Evolutionary conservation across 805 yeast genomes (phyloP), one percentile per base, ranked within the genome.

Genomic region (Saccharomycopsis capsularis): DNA sequence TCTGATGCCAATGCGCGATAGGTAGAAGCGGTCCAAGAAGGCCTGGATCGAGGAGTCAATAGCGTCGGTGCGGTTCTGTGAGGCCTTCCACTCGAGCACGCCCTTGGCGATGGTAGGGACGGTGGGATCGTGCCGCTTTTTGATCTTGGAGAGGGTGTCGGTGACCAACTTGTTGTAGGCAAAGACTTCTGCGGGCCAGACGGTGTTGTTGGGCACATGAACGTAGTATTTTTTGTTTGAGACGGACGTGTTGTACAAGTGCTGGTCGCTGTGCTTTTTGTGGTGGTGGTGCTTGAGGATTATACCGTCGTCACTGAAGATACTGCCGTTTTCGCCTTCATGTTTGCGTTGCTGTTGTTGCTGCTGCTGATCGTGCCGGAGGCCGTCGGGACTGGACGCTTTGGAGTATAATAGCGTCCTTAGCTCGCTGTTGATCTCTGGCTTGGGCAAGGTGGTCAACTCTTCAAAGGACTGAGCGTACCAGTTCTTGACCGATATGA

Each of bases 71-170:
- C 73, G 68, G 11, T 73, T 69, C 46, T 44, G 40, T 3, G 27
- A 30, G 23, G 71, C 73, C 59, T 88, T 88, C 95, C 96, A 89
- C 63, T 87, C 95, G 58, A 83, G 82, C 6, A 89, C 95, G 32
- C 96, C 96, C 56, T 86, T 87, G 0, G 95, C 95, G 60, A 89
- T 82, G 0, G 96, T 87, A 15, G 95, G 82, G 16, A 89, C 96
- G 0, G 95, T 90, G 6, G 95, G 95, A 64, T 89, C 96, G 63
- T 88, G 96, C 30, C 96, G 71, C 55, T 75, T 78, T 61, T 88
- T 89, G 64, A 88, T 88, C 53, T 74, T 78, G 45, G 77, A 74
- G 52, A 88, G 69, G 0, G 85, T 70, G 37, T 81, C 81, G 40
- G 81, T 78, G 9, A 87, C 91, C 13, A 63, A 55, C 58, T 75